Evolutionary conservation across 2,329 filamentous ascomycete genomes (phyloP).

Genomic region (Monosporascus cannonballus): DNA sequence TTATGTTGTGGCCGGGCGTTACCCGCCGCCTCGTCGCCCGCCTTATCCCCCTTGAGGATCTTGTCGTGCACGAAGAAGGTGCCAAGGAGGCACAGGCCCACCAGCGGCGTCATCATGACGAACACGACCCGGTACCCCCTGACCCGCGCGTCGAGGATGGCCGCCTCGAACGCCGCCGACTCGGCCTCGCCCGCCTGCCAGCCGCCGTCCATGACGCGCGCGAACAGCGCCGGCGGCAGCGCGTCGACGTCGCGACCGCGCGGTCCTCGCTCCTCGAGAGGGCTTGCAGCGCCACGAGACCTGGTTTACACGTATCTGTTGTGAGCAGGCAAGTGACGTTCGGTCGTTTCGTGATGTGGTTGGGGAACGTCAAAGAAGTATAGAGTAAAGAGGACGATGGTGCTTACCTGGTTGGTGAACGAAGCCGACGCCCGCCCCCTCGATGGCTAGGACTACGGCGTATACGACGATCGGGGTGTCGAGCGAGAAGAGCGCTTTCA

Average conservation of each 20-base stretch:
- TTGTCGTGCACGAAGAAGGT: constrained; percentile 10
- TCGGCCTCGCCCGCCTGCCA: constrained; percentile 10
- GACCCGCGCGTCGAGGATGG: constrained; percentile 18
- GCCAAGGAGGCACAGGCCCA: constrained; percentile 10
- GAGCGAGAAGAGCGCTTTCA: constrained; percentile 19
- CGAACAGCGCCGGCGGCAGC: constrained; percentile 7
- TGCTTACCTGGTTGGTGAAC: constrained; percentile 19
- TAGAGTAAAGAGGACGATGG: no score
- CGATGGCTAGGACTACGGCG: constrained; percentile 16
- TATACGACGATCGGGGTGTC: constrained; percentile 13
- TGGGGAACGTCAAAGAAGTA: not conserved
- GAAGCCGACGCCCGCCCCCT: constrained; percentile 21
- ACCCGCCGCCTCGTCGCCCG: not conserved
- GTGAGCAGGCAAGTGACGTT: not conserved
- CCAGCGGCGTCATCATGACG: constrained; percentile 14
- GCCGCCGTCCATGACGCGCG: constrained; percentile 11
- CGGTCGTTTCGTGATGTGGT: not conserved
- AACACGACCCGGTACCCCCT: constrained; percentile 18
- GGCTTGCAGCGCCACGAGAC: constrained; percentile 22
- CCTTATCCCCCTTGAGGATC: constrained; percentile 1
- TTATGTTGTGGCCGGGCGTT: no score
- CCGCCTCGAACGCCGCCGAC: constrained; percentile 6
- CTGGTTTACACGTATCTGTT: constrained; percentile 1
- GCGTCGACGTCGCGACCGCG: constrained; percentile 21
- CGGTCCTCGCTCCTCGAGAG: constrained; percentile 15